Evolutionary conservation across 2,329 filamentous ascomycete species (phyloP).

Genomic region (Byssochlamys sp.): DNA sequence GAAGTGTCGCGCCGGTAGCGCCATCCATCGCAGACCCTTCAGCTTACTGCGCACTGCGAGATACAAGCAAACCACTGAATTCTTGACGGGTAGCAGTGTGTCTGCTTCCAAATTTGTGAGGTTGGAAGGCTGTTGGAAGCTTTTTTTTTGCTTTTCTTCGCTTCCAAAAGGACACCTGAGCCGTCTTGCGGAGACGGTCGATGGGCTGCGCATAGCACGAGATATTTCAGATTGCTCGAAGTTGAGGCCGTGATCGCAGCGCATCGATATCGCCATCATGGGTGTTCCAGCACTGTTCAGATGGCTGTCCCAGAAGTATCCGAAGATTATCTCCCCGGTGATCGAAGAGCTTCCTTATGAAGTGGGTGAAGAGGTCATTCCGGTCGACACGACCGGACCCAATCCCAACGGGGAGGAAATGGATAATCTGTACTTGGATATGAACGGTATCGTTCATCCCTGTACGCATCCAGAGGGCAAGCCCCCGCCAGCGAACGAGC

Average conservation of each 20-base stretch:
- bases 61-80: background rate
- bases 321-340: slow-evolving; percentile 89
- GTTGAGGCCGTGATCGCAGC: background rate
- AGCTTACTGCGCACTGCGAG: background rate
- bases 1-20: slow-evolving; percentile 3
- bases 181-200: slow-evolving; percentile 5
- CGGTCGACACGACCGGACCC: slow-evolving; percentile 69
- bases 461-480: slow-evolving; percentile 94
- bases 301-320: slow-evolving; percentile 95
- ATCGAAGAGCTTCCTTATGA: slow-evolving; percentile 73
- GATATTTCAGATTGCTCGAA: slow-evolving; percentile 3
- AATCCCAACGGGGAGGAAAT: slow-evolving; percentile 98
- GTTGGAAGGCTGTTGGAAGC: background rate
- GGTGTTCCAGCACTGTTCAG: slow-evolving; percentile 90
- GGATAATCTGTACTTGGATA: slow-evolving; percentile 95
- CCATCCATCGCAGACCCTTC: slow-evolving; percentile 1
- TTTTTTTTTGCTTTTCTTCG: background rate
- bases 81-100: slow-evolving; percentile 2
- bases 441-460: slow-evolving; percentile 99
- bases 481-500: slow-evolving; percentile 82
- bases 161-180: background rate
- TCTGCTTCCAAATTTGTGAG: background rate
- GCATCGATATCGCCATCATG: slow-evolving; percentile 45
- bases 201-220: slow-evolving; percentile 9
- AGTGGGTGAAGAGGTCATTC: slow-evolving; percentile 74